A percentile compares a stretch with the other conserved stretches of the same genome.
phyloP scores from a whole-genome alignment of 495 filamentous ascomycete genomes.

The Aspergillus cristatus region DNA sequence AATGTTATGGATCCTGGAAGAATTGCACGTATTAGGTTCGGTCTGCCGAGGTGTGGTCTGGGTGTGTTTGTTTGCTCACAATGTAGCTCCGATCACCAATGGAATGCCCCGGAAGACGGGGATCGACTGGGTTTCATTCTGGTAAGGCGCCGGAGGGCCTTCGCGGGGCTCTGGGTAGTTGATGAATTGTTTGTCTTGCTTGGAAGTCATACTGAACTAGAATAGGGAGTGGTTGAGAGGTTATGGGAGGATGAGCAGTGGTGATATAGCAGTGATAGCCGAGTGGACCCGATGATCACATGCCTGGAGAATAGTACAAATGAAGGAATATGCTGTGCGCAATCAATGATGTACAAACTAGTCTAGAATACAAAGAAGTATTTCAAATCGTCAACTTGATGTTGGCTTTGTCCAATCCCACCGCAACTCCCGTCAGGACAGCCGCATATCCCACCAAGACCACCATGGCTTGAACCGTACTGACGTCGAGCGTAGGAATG shows the following conservation, averaged over 20 bases:
- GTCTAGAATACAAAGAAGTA: constrained; percentile 1
- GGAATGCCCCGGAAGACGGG: constrained; percentile 46
- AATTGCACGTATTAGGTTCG: no score
- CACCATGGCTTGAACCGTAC: constrained; percentile 52
- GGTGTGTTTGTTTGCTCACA: no score
- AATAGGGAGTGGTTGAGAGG: background rate
- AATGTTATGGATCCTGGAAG: constrained; percentile 44
- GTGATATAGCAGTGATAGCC: background rate
- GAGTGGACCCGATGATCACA: no score
- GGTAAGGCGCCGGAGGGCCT: constrained; percentile 38
- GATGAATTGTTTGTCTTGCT: constrained; percentile 18
- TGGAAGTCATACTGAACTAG: constrained; percentile 17
- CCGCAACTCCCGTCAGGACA: constrained; percentile 54
- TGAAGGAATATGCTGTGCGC: no score
- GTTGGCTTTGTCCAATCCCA: constrained; percentile 60
- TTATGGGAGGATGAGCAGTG: constrained; percentile 1
- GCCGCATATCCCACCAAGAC: constrained; percentile 65
- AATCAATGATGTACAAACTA: constrained; percentile 3
- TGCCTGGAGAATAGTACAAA: no score
- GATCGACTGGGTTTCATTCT: constrained; percentile 39
- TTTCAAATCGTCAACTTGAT: constrained; percentile 68
- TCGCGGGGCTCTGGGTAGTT: constrained; percentile 37
- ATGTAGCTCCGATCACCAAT: constrained; percentile 38
- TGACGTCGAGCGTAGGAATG: constrained; percentile 66
- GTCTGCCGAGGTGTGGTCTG: no score